These are phyloP conservation scores for Phytopythium mirpurense DNA, from an alignment of 352 stramenopile species.

Conservation along the genomic window DNA sequence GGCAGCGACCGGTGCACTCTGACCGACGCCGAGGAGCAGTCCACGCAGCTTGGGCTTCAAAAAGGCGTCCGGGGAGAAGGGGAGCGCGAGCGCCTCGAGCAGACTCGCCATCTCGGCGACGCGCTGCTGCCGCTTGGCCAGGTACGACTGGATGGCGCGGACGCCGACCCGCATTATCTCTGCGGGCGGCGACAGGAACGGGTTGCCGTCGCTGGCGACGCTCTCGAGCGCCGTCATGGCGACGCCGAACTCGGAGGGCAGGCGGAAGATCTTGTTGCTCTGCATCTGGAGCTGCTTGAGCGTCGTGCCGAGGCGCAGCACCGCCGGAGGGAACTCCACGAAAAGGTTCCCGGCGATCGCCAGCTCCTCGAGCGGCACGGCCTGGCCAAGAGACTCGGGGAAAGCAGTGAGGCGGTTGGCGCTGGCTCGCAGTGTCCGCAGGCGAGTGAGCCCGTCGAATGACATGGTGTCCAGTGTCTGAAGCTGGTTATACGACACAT, in stretches of 20 bases:
- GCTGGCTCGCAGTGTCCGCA: conserved; percentile 39
- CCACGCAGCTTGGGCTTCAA: conserved; percentile 25
- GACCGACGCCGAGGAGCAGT: conserved; percentile 16
- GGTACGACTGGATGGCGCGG: conserved; percentile 37
- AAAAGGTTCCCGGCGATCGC: conserved; percentile 56
- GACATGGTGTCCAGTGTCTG: conserved; percentile 34
- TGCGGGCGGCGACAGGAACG: conserved; percentile 61
- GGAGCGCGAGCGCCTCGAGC: conserved; percentile 28
- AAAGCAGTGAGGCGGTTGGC: conserved; percentile 45
- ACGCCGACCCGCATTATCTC: conserved; percentile 60
- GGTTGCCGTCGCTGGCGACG: conserved; percentile 65
- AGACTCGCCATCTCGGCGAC: conserved; percentile 44
- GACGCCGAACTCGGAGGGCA: conserved; percentile 54
- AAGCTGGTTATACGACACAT: conserved; percentile 71
- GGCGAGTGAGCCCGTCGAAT: conserved; percentile 27
- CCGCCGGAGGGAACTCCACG: conserved; percentile 28
- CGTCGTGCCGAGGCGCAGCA: conserved; percentile 37
- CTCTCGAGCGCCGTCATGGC: conserved; percentile 29
- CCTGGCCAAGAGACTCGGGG: conserved; percentile 28
- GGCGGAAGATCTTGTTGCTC: conserved; percentile 59
- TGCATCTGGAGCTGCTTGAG: conserved; percentile 52
- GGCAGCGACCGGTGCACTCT: background rate
- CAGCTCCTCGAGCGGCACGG: conserved; percentile 39
- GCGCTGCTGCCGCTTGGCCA: conserved; percentile 54
- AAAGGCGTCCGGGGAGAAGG: conserved; percentile 36